A percentile compares a stretch with the other conserved stretches of the same genome.
These are phyloP conservation scores for Xylaria hypoxylon DNA, from an alignment of 2,329 filamentous ascomycete genomes.

Conservation along the genomic window DNA sequence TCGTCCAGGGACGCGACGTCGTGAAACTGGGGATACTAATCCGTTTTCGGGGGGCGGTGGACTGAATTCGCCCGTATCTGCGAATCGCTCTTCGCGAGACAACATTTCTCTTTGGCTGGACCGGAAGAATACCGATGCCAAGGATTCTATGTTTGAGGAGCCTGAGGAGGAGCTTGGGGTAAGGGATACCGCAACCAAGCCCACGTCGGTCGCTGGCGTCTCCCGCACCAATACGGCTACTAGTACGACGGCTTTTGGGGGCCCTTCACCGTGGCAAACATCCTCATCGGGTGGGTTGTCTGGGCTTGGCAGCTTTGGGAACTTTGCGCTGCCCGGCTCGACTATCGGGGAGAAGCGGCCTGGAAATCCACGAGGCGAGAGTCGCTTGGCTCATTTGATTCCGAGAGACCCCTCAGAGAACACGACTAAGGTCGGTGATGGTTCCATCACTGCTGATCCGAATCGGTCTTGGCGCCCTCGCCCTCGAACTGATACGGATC, in stretches of 20 bases:
- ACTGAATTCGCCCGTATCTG: constrained; percentile 70
- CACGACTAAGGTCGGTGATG: constrained; percentile 65
- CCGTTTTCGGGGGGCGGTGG: constrained; percentile 62
- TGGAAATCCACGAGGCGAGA: constrained; percentile 77
- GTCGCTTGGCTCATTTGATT: constrained; percentile 86
- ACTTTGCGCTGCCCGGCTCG: constrained; percentile 77
- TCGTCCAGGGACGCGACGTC: constrained; percentile 81
- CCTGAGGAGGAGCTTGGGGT: constrained; percentile 57
- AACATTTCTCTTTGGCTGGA: constrained; percentile 70
- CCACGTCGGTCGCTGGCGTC: constrained; percentile 59
- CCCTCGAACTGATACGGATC: constrained; percentile 78
- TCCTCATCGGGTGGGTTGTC: constrained; percentile 65
- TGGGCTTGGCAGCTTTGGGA: constrained; percentile 88
- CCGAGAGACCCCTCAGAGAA: constrained; percentile 81
- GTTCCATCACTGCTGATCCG: constrained; percentile 53
- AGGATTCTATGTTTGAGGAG: constrained; percentile 65
- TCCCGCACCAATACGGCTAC: constrained; percentile 65
- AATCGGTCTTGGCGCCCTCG: constrained; percentile 68
- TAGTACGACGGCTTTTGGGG: constrained; percentile 59
- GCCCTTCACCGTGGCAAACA: constrained; percentile 59
- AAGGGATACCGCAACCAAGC: constrained; percentile 49
- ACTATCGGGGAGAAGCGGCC: constrained; percentile 78
- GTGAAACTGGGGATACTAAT: constrained; percentile 81
- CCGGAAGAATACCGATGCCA: constrained; percentile 65
- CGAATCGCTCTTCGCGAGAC: constrained; percentile 70